A percentile compares a stretch with the other conserved stretches of the same genome.
Evolutionary conservation across 2,329 filamentous ascomycete species (phyloP).

Genomic region (Basipetospora chlamydospora): DNA sequence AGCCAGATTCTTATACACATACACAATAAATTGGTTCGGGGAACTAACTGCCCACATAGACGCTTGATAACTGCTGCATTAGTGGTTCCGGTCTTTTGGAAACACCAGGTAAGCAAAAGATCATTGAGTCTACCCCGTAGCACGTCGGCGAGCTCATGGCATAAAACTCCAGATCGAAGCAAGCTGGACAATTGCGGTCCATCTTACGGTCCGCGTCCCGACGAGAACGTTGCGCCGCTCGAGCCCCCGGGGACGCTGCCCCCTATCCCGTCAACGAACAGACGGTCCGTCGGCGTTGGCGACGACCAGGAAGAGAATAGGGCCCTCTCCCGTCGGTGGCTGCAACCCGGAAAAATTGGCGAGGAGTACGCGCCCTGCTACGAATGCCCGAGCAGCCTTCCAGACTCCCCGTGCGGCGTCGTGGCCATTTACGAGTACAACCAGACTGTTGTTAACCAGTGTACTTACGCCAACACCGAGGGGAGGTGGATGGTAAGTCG

Average conservation of each 20-base stretch:
- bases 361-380: constrained; percentile 6
- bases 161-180: background rate
- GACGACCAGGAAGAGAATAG: no score
- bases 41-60: background rate
- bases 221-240: background rate
- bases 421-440: constrained; percentile 5
- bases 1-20: no score
- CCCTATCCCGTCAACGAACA: background rate
- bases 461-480: background rate
- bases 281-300: no score
- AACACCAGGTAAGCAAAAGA: background rate
- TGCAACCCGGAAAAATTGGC: constrained; percentile 3
- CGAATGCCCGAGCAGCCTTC: background rate
- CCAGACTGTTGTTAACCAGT: constrained; percentile 6
- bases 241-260: background rate
- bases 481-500: constrained; percentile 5
- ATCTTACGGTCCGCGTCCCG: background rate
- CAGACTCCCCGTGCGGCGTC: background rate
- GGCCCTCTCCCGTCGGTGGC: constrained; percentile 3
- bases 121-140: background rate
- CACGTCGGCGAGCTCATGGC: background rate
- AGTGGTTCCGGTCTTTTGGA: constrained; percentile 5
- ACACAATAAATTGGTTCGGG: background rate
- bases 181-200: constrained; percentile 1
- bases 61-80: constrained; percentile 5